Evolutionary conservation across 495 filamentous ascomycete genomes (phyloP), one percentile per base, ranked within the genome.

Genomic region (Umbilicaria muhlenbergii): DNA sequence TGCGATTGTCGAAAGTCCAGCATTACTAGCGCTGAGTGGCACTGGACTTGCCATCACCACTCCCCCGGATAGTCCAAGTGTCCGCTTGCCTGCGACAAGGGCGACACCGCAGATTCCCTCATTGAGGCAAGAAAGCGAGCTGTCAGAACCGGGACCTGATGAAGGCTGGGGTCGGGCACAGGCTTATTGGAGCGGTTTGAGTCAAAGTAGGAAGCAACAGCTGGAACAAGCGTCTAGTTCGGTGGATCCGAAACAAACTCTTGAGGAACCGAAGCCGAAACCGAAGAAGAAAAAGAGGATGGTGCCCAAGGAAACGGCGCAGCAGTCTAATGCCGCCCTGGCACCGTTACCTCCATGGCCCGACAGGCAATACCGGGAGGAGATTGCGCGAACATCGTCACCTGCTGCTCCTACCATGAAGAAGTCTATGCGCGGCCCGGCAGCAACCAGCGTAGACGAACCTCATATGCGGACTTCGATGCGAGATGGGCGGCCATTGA

Each of bases 1-100:
- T 61, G 87, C 87, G 21, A 79, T 93, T 36, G 69, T 92, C 2
- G 78, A 87, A 41, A 77, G 70, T 39, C 73, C 78, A 14, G 46
- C 46, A 5, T 28, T 10, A 28, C 24, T 6, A 38, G 41, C 28
- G 17, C 38, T 36, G 34, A 51, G 36, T 32, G 32, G 31, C 24
- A 28, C 24, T 8, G 24, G 24, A 28, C 24, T 28, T 28, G 33
- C 44, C 38, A 38, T 50, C 36, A 50, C 43, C 15, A 42, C 32
- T 21, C 28, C 32, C 18, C 45, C 40, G 5, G 35, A 39, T 6
- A 41, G 34, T 11, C 38, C 36, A 15, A 42, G 45, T 34, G 36
- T 16, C 40, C 39, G 15, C 28, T 38, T 14, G 15, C 32, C 11
- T 34, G 39, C 4, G 34, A 17, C 18, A 24, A 51, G 39, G 21